Conservation (phyloP, 345 rosid species). For the Sisymbrium altissimum region DNA sequence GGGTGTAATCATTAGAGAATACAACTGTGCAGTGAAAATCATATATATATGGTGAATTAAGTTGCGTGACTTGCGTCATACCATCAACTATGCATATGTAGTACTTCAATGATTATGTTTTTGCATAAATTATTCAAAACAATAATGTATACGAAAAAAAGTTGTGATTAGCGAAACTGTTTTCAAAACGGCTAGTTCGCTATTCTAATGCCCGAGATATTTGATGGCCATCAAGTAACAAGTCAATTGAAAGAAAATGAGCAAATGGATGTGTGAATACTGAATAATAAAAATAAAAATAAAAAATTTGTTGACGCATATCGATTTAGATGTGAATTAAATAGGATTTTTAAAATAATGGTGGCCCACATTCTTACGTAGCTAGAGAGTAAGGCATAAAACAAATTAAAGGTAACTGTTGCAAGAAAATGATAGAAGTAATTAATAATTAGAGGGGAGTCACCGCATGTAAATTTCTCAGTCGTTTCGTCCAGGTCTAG, state of each 20-base stretch:
- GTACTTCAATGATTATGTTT: not conserved
- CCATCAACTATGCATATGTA: not conserved
- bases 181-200: not conserved
- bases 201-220: not conserved
- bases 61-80: not conserved
- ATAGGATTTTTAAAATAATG: not conserved
- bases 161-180: not conserved
- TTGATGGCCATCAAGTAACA: not conserved
- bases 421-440: not conserved
- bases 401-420: not conserved
- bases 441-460: not conserved
- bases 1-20: not conserved
- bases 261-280: not conserved
- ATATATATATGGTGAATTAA: not conserved
- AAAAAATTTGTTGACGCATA: not conserved
- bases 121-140: not conserved
- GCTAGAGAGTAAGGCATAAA: not conserved
- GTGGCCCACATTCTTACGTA: not conserved
- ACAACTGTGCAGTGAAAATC: not conserved
- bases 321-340: not conserved
- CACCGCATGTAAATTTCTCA: not conserved
- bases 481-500: conserved; percentile 10
- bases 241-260: not conserved
- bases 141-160: not conserved
- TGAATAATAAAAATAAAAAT: too few relatives aligned